Conservation (phyloP, 331 rosid genomes). For the Cydonia oblonga region DNA sequence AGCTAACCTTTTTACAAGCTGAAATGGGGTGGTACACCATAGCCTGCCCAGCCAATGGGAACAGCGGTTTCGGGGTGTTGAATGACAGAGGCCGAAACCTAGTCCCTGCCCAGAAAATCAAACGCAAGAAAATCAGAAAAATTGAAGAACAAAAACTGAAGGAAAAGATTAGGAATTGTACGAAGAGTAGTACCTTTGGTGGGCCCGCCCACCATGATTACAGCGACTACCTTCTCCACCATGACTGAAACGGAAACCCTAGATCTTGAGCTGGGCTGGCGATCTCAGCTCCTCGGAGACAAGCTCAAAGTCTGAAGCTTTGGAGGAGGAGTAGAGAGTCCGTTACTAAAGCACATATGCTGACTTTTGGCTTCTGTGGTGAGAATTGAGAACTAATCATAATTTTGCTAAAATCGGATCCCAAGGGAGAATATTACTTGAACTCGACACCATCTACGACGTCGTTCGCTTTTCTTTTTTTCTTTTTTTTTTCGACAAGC, state of each 20-base stretch:
- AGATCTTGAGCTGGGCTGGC: slow-evolving; percentile 22
- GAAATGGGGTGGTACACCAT: slow-evolving; percentile 95
- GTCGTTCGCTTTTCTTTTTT: neutral
- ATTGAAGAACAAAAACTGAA: neutral
- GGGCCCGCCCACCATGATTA: slow-evolving; percentile 94
- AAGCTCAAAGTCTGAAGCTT: neutral
- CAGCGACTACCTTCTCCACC: slow-evolving; percentile 82
- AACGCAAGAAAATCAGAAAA: neutral
- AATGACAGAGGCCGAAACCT: slow-evolving; percentile 96
- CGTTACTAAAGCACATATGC: neutral
- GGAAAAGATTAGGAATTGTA: neutral
- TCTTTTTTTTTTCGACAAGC: no score
- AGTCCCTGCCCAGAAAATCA: slow-evolving; percentile 46
- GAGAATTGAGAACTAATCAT: neutral
- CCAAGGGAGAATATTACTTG: neutral
- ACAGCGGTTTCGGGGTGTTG: slow-evolving; percentile 87
- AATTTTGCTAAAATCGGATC: neutral
- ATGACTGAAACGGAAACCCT: slow-evolving; percentile 16
- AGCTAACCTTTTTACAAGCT: slow-evolving; percentile 82
- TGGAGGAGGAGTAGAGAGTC: neutral
- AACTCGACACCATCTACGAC: neutral
- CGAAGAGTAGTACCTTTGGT: slow-evolving; percentile 51
- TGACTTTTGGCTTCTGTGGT: neutral
- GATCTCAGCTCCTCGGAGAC: neutral
- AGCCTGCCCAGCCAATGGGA: slow-evolving; percentile 93